phyloP scores from a whole-genome alignment of 2,329 filamentous ascomycete genomes.

The Neoscytalidium dimidiatum region DNA sequence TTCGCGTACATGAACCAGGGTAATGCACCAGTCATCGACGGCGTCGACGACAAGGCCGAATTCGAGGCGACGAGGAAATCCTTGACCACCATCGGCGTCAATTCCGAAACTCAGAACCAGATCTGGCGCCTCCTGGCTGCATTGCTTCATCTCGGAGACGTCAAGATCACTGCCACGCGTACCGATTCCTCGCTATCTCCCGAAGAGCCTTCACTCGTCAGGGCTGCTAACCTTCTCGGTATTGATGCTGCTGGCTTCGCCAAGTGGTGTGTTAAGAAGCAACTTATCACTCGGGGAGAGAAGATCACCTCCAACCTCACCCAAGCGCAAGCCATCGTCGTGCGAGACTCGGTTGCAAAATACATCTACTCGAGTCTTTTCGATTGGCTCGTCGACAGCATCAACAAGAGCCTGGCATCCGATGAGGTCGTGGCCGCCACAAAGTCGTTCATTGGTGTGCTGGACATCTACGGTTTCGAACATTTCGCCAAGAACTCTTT shows the following conservation, averaged over 20 bases:
- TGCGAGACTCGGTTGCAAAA: slow-evolving; percentile 96
- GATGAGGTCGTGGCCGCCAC: slow-evolving; percentile 83
- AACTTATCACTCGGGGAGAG: slow-evolving; percentile 91
- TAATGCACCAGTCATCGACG: slow-evolving; percentile 85
- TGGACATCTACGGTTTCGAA: slow-evolving; percentile 99
- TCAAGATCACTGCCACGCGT: slow-evolving; percentile 89
- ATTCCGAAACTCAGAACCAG: slow-evolving; percentile 69
- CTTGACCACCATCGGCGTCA: slow-evolving; percentile 83
- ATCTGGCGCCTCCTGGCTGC: slow-evolving; percentile 92
- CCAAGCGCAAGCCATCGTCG: slow-evolving; percentile 89
- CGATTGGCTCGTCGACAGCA: slow-evolving; percentile 98
- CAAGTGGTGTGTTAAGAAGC: slow-evolving; percentile 99
- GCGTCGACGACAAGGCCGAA: slow-evolving; percentile 93
- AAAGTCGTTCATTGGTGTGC: slow-evolving; percentile 89
- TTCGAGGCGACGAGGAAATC: slow-evolving; percentile 87
- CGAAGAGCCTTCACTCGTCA: slow-evolving; percentile 77
- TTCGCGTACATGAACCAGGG: slow-evolving; percentile 98
- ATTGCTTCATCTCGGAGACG: slow-evolving; percentile 90
- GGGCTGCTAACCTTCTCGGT: slow-evolving; percentile 81
- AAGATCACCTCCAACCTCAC: slow-evolving; percentile 97
- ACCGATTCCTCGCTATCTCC: slow-evolving; percentile 83
- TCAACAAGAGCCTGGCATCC: slow-evolving; percentile 87
- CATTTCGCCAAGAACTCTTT: slow-evolving; percentile 99
- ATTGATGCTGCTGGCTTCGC: slow-evolving; percentile 85
- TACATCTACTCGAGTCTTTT: slow-evolving; percentile 98